Conservation (phyloP, 129 eudicot genomes). For the Heracleum sosnowskyi region DNA sequence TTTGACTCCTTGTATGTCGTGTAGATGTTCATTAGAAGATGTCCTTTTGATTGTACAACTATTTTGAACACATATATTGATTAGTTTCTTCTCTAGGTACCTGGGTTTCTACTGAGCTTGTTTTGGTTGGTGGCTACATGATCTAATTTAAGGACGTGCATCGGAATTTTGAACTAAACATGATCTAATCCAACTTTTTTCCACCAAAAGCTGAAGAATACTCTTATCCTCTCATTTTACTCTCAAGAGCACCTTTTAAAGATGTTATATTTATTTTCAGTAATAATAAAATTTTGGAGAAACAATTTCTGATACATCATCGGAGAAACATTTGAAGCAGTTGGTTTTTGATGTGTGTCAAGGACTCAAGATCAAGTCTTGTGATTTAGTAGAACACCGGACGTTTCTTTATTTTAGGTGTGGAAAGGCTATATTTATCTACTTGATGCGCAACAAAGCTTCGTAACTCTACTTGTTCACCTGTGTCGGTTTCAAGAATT, state of each 20-base stretch:
- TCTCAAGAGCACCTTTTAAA: not conserved
- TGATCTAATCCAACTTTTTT: not conserved
- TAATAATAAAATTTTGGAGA: no score
- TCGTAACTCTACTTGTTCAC: no score
- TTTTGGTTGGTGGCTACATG: no score
- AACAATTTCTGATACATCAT: no score
- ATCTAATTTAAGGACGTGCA: not conserved
- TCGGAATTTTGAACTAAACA: not conserved
- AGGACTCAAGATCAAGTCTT: no score
- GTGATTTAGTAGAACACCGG: not conserved
- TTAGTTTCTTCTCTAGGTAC: no score
- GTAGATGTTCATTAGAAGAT: not conserved
- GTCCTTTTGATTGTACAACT: not conserved
- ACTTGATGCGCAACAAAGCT: not conserved
- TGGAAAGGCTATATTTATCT: not conserved
- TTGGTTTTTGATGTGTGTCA: not conserved
- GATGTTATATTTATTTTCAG: not conserved
- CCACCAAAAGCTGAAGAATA: not conserved
- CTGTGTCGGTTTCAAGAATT: no score
- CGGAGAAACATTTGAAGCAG: not conserved
- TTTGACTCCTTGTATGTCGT: not conserved
- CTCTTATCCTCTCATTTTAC: not conserved
- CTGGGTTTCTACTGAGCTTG: no score
- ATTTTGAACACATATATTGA: not conserved
- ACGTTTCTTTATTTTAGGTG: not conserved